phyloP scores from a whole-genome alignment of 2,329 filamentous ascomycete genomes.

The Nemania serpens region DNA sequence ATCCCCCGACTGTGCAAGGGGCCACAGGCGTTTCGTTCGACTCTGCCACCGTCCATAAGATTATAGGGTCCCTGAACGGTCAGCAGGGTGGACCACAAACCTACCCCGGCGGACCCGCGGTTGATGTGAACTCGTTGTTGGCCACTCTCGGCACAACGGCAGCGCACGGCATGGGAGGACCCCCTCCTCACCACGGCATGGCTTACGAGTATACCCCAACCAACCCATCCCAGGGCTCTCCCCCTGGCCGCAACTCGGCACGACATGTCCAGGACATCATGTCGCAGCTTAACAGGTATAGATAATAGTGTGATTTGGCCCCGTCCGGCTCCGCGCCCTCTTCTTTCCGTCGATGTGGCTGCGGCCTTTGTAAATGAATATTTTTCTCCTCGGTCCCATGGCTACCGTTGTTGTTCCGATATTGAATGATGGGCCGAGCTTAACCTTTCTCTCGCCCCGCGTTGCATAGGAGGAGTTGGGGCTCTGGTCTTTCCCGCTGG shows the following conservation, averaged over 20 bases:
- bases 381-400: not conserved
- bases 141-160: slow-evolving; percentile 33
- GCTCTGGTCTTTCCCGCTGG: too few relatives aligned
- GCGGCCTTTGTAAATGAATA: not conserved
- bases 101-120: slow-evolving; percentile 36
- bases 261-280: slow-evolving; percentile 74
- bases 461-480: too few relatives aligned
- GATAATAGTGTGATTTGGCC: slow-evolving; percentile 50
- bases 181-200: slow-evolving; percentile 34
- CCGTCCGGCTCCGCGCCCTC: not conserved
- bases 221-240: slow-evolving; percentile 34
- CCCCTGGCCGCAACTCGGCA: slow-evolving; percentile 46
- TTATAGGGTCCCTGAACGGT: slow-evolving; percentile 42
- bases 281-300: slow-evolving; percentile 70
- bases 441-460: too few relatives aligned
- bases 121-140: slow-evolving; percentile 37
- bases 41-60: slow-evolving; percentile 41
- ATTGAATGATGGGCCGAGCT: too few relatives aligned
- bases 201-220: slow-evolving; percentile 39
- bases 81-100: slow-evolving; percentile 31
- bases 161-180: slow-evolving; percentile 35
- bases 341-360: not conserved
- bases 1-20: slow-evolving; percentile 6
- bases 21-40: slow-evolving; percentile 37
- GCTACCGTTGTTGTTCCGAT: too few relatives aligned